Evolutionary conservation across 2,329 filamentous ascomycete genomes (phyloP), one percentile per base, ranked within the genome.

Genomic region (Aspergillus sp.): DNA sequence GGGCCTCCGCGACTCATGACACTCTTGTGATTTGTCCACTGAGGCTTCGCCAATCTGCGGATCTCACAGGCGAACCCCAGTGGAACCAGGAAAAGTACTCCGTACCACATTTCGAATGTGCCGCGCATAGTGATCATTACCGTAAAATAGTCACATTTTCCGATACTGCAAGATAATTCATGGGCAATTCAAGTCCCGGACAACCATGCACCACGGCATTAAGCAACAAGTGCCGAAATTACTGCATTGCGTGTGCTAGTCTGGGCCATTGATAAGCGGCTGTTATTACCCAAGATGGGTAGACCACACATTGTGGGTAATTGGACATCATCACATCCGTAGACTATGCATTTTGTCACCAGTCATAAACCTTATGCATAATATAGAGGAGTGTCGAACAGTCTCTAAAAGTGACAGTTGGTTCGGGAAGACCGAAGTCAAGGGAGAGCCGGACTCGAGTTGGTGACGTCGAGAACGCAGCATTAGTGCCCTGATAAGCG

Each of bases 251-350:
- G 15, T 10, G 12, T 17, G 15, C 39, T 47, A 10, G 38, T 13
- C 12, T 47, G 38, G 39, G 6, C 47, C 49, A 53, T 32, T 39
- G 50, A 53, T 53, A 41, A 39, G 32, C 50, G 50, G 50, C 30
- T 30, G 12, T 5, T 36, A 52, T 15, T 43, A 45, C 41, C 10
- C 17, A 13, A 4, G 2, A 23, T 19, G 41, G 41, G 19, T 45
- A 21, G 10, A 12, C 32, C 32, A 36, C 12, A 36, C 12, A 13
- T 5, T 36, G 32, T 13, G 32, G 12, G 12, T 12, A 15, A 36
- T 23, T 45, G 19, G 9, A 23, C 12, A 45, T 45, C 41, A 17
- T 19, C 41, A 45, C 13, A 12, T 45, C 41, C 19, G 21, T 21
- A 8, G 39, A 43, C 39, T 43, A 38, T 32, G n/a, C 19, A 6